These are phyloP conservation scores for Mycena vitilis DNA, from an alignment of 768 basidiomycete species.

Conservation along the genomic window DNA sequence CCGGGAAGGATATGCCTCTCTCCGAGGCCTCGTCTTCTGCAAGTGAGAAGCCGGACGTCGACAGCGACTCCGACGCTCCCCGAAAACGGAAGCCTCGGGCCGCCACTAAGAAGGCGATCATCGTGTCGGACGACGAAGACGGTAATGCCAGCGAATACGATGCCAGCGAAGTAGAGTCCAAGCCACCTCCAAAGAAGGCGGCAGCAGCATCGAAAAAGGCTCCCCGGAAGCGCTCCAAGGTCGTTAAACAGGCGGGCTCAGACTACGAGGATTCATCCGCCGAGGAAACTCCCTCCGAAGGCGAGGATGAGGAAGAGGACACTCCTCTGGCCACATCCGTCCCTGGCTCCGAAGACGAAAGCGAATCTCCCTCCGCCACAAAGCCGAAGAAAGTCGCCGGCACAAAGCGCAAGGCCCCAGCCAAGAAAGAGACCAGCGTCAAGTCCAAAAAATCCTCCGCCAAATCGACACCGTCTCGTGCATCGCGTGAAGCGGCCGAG, in stretches of 20 bases:
- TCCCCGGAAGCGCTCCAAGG: constrained; percentile 33
- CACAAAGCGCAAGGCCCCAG: constrained; percentile 35
- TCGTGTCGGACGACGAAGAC: constrained; percentile 69
- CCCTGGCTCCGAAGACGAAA: constrained; percentile 50
- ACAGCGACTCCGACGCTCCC: constrained; percentile 52
- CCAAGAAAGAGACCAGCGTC: constrained; percentile 27
- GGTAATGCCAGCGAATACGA: constrained; percentile 43
- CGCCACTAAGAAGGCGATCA: constrained; percentile 52
- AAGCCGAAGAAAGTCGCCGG: constrained; percentile 28
- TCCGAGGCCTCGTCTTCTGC: constrained; percentile 50
- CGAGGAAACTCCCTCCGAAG: constrained; percentile 49
- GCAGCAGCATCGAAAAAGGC: constrained; percentile 38
- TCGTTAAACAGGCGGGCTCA: constrained; percentile 45
- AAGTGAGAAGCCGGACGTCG: constrained; percentile 49
- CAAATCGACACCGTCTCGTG: constrained; percentile 28
- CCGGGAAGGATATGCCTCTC: constrained; percentile 32
- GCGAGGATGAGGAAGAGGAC: constrained; percentile 42
- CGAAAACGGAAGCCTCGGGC: constrained; percentile 55
- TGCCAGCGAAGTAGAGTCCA: constrained; percentile 44
- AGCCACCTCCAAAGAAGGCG: constrained; percentile 41
- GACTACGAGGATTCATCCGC: constrained; percentile 56
- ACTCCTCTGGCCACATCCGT: constrained; percentile 35
- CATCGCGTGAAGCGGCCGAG: constrained; percentile 25
- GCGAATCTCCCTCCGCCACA: constrained; percentile 42
- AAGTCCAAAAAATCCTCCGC: constrained; percentile 36